Percentiles rank a stretch among this genome's conserved stretches.
Evolutionary conservation across 1,284 basidiomycete species (phyloP).

Genomic region (Cryptococcus hybrid): DNA sequence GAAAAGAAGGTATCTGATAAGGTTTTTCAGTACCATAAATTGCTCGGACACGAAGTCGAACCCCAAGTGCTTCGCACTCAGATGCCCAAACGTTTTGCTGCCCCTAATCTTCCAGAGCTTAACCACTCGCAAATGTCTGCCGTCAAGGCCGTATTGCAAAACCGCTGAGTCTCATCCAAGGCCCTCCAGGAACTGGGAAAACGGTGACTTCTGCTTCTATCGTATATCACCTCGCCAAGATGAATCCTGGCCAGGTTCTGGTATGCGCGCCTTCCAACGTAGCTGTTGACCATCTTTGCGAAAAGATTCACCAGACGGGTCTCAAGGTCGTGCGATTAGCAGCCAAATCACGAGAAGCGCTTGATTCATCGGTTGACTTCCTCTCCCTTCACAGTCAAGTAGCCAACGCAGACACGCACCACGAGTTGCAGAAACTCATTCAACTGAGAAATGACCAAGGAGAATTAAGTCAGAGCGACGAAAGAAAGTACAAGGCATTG

Average conservation of each 20-base stretch:
- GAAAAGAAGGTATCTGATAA: not conserved
- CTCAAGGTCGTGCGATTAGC: slow-evolving; percentile 97
- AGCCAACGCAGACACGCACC: slow-evolving; percentile 85
- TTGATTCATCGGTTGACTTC: slow-evolving; percentile 90
- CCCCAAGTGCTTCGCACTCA: slow-evolving; percentile 78
- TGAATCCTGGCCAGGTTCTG: slow-evolving; percentile 99
- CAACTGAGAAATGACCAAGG: slow-evolving; percentile 97
- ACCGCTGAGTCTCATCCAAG: slow-evolving; percentile 95
- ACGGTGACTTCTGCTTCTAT: slow-evolving; percentile 98
- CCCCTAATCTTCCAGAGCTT: slow-evolving; percentile 94
- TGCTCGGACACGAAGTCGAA: slow-evolving; percentile 93
- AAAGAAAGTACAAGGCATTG: slow-evolving; percentile 95
- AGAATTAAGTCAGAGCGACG: slow-evolving; percentile 92
- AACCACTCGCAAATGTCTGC: slow-evolving; percentile 99
- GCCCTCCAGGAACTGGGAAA: slow-evolving; percentile 98
- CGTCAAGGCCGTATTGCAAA: slow-evolving; percentile 96
- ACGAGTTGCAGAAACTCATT: slow-evolving; percentile 95
- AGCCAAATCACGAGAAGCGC: slow-evolving; percentile 95
- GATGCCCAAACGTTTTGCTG: slow-evolving; percentile 81
- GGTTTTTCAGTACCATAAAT: slow-evolving; percentile 85
- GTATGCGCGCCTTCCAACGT: slow-evolving; percentile 99
- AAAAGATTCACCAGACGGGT: slow-evolving; percentile 96
- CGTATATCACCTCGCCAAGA: slow-evolving; percentile 97
- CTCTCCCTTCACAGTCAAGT: slow-evolving; percentile 99
- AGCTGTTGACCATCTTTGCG: slow-evolving; percentile 97